These are phyloP conservation scores for Talaromyces adpressus DNA, from an alignment of 495 filamentous ascomycete genomes.

Conservation along the genomic window DNA sequence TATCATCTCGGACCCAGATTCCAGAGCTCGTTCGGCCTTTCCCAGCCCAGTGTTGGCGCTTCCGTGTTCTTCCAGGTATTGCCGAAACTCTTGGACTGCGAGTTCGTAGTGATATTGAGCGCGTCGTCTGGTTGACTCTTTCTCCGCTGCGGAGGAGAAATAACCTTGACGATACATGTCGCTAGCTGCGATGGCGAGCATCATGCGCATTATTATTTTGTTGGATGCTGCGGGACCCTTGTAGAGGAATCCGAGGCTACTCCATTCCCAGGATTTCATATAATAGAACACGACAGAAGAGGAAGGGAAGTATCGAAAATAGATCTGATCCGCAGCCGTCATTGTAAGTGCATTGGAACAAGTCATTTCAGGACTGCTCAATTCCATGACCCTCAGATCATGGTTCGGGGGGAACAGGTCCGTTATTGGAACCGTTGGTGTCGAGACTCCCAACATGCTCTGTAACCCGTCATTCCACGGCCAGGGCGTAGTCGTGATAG, in stretches of 20 bases:
- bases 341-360: conserved; percentile 33
- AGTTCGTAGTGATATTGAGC: conserved; percentile 35
- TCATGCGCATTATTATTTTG: conserved; percentile 40
- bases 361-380: conserved; percentile 14
- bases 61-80: conserved; percentile 18
- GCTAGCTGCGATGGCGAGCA: conserved; percentile 31
- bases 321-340: conserved; percentile 28
- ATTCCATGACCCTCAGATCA: neutral
- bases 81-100: conserved; percentile 37
- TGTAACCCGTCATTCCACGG: conserved; percentile 7
- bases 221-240: conserved; percentile 29
- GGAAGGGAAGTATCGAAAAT: conserved; percentile 37
- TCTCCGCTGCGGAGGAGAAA: conserved; percentile 20
- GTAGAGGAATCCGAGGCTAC: conserved; percentile 34
- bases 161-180: conserved; percentile 36
- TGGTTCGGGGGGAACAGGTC: neutral
- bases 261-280: conserved; percentile 38
- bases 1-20: conserved; percentile 28
- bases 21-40: conserved; percentile 17
- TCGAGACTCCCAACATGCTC: neutral
- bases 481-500: neutral
- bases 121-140: conserved; percentile 30
- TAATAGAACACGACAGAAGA: conserved; percentile 36
- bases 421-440: conserved; percentile 21
- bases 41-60: conserved; percentile 18